Base-by-base conservation (phyloP, 23 red algal species). In the Pyropia haitanensis region DNA sequence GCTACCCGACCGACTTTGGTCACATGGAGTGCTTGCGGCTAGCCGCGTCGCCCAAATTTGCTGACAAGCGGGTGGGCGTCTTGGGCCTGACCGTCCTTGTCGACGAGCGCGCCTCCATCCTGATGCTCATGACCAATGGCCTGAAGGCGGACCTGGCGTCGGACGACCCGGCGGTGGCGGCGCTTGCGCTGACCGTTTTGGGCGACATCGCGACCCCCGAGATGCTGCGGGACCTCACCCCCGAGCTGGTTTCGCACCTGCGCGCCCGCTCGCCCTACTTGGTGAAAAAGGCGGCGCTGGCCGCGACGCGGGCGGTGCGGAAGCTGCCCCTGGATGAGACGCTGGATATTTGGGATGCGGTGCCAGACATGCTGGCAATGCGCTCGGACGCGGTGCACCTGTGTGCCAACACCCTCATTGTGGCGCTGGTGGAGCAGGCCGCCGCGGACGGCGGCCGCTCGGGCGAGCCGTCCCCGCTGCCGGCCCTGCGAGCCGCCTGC, bases 21-120 rank as follows among this genome's bases (percentile, higher is more conserved):
- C 70, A 78, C 54, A 88, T 88, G 18, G 94, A 98, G 73, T 98
- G 94, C 51, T 68, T 98, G 67, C 91, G 91, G 67, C 94, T 98
- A 7, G 76, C 67, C 66, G 88, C 82, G 15, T 86, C 78, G 52
- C 65, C 59, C 56, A 98, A 91, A 25, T 98, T 81, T 33, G 82
- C 80, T 50, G 94, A 98, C 74, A 98, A 98, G 61, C 81, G 94
- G 17, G 80, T 98, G 24, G 94, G 85, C 10, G 91, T 91, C 67
- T 58, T 98, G 55, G 94, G 84, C 17, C 57, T 98, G 10, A 79
- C 68, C 65, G 85, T 98, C 39, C 78, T 98, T 29, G 63, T 98
- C 1, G 94, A 98, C 53, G 94, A 91, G 61, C 68, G 73, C 12
- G 67, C 72, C 58, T 60, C 91, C 39, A 65, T 98, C 61, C 71